These are phyloP conservation scores for Penicillium rolfsii DNA, from an alignment of 2,329 filamentous ascomycete species.

Conservation along the genomic window DNA sequence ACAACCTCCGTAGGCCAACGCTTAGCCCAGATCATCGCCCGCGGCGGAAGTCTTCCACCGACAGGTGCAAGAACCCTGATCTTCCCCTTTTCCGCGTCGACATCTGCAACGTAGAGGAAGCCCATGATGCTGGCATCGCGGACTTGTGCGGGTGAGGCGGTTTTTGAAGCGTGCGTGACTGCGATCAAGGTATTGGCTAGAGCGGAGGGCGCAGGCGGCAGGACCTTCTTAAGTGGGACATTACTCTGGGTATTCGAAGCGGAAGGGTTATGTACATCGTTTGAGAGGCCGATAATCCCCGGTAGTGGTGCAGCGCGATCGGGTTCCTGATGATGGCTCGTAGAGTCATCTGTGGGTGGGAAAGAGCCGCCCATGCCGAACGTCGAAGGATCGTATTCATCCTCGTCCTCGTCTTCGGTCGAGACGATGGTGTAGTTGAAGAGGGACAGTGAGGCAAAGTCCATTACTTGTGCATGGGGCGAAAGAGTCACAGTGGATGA, in stretches of 20 bases:
- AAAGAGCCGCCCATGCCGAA: slow-evolving; percentile 40
- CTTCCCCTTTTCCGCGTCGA: slow-evolving; percentile 81
- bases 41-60: slow-evolving; percentile 75
- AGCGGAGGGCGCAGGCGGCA: slow-evolving; percentile 59
- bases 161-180: slow-evolving; percentile 74
- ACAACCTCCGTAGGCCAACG: slow-evolving; percentile 84
- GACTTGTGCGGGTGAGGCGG: slow-evolving; percentile 71
- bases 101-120: slow-evolving; percentile 89
- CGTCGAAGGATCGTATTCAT: slow-evolving; percentile 47
- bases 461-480: slow-evolving; percentile 82
- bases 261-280: slow-evolving; percentile 21
- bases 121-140: slow-evolving; percentile 84
- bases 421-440: slow-evolving; percentile 69
- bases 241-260: slow-evolving; percentile 26
- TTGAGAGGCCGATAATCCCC: slow-evolving; percentile 28
- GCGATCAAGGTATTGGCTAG: slow-evolving; percentile 84
- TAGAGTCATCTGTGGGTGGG: slow-evolving; percentile 33
- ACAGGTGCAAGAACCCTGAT: slow-evolving; percentile 83
- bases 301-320: slow-evolving; percentile 26
- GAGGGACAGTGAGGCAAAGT: slow-evolving; percentile 73
- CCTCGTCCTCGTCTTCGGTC: slow-evolving; percentile 55
- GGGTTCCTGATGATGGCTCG: slow-evolving; percentile 22
- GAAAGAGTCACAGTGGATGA: slow-evolving; percentile 71
- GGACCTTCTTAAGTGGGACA: slow-evolving; percentile 61
- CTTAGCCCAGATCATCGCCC: slow-evolving; percentile 77